Evolutionary conservation across 306 rosid species (phyloP), one percentile per base, ranked within the genome.

Genomic region (Abrus pulchellus): DNA sequence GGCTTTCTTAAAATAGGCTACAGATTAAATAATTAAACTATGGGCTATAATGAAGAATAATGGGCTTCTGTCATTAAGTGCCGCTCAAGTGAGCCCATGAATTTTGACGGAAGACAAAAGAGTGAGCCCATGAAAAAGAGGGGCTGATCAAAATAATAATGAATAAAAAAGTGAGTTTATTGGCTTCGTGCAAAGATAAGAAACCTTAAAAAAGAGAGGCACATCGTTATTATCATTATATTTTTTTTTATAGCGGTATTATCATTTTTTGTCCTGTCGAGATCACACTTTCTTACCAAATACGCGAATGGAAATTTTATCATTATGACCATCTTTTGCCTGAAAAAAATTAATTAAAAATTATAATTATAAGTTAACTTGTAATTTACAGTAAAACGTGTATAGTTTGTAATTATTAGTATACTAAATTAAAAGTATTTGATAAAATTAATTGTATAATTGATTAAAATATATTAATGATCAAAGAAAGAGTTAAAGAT

Each of bases 311-410:
- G 27, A 49, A 36, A 36, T 6, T 30, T 75, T 62, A 8, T 20
- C 36, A 49, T 75, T 45, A 50, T 76, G 41, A 48, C 34, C 29
- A 48, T 76, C 6, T 60, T 49, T 2, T 5, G 44, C 59, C 57
- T 14, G 20, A 20, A 72, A 27, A 49, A 71, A 72, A 13, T 60
- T n/a, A 61, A 61, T 29, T 63, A 32, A 74, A 63, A 27, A 53
- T 1, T 6, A 28, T 14, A 61, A 54, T 74, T 20, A 20, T 20
- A 20, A 20, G 20, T 20, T 54, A 41, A 43, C 49, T 10, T 61
- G 75, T 43, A 57, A 20, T 38, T 49, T 72, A 74, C 61, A 70
- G 20, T 20, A 20, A 20, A 20, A 20, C 0, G 20, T 20, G 0
- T 20, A 20, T 20, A 20, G 20, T 20, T 20, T 20, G 20, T 20